Base-by-base conservation (phyloP, 2,329 filamentous ascomycete species). In the Hymenotorrendiella dingleyae region DNA sequence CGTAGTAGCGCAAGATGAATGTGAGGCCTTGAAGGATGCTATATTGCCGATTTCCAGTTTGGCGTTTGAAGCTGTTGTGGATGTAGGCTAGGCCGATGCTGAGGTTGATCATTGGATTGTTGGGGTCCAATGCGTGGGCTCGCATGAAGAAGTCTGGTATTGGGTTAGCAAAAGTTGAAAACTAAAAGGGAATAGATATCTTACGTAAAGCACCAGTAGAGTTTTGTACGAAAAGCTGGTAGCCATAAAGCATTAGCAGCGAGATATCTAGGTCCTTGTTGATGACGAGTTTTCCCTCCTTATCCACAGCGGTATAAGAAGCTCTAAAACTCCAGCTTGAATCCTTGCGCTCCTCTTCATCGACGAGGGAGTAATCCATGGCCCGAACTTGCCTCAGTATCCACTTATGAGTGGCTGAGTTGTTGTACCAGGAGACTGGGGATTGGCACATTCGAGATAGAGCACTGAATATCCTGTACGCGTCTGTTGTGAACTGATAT, bases 341-440 rank as follows among this genome's bases (percentile, higher is more conserved):
- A 38, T 67, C 54, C 11, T 73, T 69, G 20, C 71, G 66, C 11
- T 72, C 67, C 11, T 74, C 69, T 3, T 70, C 68, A 2, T 65
- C 69, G 33, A 83, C 69, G 3, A 85, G 70, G 4, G 70, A 67
- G 49, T 76, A 83, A 63, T 98, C 93, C 69, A 94, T 86, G 3
- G 81, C 80, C 63, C 94, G 94, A 65, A 98, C 86, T 64, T 94
- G 88, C 4, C 93, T 82, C 45, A 96, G 72, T 56, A 97, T 81
- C 59, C 86, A 94, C 62, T 97, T 97, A 63, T 95, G 89, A 16
- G 84, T 82, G 0, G 87, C 82, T 0, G 86, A 85, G 3, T 84
- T 83, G 39, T 83, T 83, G 63, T 91, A 95, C 71, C 84, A 86
- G 22, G 80, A 76, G 27, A 79, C 71, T 2, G 83, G 79, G 11